Conservation (phyloP, 2,329 filamentous ascomycete genomes). For the Chrysoporthe deuterocubensis region DNA sequence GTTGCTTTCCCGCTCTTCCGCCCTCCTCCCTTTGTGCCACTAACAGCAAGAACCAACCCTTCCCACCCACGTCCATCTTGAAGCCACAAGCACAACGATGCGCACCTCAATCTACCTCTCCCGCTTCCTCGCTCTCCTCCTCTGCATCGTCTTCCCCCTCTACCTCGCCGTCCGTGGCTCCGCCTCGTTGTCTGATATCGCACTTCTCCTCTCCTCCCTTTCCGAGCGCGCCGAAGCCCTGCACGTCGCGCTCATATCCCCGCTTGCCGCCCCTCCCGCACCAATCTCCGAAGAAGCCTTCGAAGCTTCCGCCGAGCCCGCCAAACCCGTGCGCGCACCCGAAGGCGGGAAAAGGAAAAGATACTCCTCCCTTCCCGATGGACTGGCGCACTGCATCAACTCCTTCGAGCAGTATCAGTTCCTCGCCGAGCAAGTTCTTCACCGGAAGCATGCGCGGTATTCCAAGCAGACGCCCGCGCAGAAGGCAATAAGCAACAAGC, state of each 20-base stretch:
- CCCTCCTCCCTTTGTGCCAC: too few species aligned
- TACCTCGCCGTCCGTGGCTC: slow-evolving; percentile 1
- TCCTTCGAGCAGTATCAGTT: background rate
- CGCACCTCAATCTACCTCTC: background rate
- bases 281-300: background rate
- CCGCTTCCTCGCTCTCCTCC: background rate
- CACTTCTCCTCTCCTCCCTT: background rate
- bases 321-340: background rate
- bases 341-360: background rate
- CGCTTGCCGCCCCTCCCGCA: background rate
- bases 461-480: background rate
- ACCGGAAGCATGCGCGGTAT: background rate
- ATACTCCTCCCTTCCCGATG: background rate
- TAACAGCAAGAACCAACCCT: background rate
- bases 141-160: background rate
- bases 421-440: background rate
- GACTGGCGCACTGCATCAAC: background rate
- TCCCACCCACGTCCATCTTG: background rate
- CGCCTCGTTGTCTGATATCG: background rate
- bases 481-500: background rate
- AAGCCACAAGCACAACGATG: background rate
- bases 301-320: background rate
- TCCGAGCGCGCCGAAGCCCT: background rate
- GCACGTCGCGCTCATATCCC: background rate
- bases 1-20: too few species aligned